Base-by-base conservation (phyloP, 345 rosid species). In the Salix viminalis region DNA sequence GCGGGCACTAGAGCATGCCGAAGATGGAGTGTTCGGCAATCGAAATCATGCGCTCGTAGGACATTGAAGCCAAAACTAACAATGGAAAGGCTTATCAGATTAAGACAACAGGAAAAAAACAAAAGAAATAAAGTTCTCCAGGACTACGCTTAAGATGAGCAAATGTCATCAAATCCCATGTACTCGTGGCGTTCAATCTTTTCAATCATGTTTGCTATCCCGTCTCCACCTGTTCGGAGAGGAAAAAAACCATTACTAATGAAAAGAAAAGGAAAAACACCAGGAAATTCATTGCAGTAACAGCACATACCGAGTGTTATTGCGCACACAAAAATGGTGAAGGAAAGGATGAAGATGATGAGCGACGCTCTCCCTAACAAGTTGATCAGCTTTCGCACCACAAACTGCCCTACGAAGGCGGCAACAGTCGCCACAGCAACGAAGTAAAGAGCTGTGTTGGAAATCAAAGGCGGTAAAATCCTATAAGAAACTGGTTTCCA, bases 341-440 rank as follows among this genome's bases (percentile, higher is more conserved):
- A 68, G n/a, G 83, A 65, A 23, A 81, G 75, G 60, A 81, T 69
- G 72, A 76, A 81, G 60, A 81, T 76, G 37, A 81, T 72, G 9
- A 76, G 13, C 19, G 83, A 81, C 30, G 80, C 83, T 69, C 83
- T 72, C 19, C 83, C 80, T 8, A 81, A 3, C 36, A 76, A 34
- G 2, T 65, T 50, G 46, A 81, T 73, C 39, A 69, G 41, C 70
- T 65, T 72, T 72, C 71, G 69, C n/a, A 72, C 77, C 37, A 72
- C 70, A 60, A 68, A 36, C 37, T 81, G 83, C 71, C 83, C 83
- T 1, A 68, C 71, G 28, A 76, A 58, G 5, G 80, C 74, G 26
- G 83, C 80, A 67, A 81, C 36, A 2, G 61, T 48, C 7, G 80
- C 83, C 74, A 68, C 80, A 10, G 26, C 77, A 30, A 81, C 61